These are phyloP conservation scores for Populus euphratica DNA, from an alignment of 345 rosid species.

Conservation along the genomic window DNA sequence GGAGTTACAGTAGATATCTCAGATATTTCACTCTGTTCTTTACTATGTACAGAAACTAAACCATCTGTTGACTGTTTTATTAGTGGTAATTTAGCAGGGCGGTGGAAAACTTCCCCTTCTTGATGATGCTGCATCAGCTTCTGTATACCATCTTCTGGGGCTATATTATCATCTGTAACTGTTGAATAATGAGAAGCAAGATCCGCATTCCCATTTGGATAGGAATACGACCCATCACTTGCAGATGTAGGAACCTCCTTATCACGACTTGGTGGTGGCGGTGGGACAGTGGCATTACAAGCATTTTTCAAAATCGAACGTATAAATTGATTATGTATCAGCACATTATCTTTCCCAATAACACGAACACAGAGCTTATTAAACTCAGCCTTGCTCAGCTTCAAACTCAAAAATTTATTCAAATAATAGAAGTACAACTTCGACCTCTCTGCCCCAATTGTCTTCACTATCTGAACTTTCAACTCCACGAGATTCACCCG, in stretches of 20 bases:
- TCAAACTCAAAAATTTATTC: conserved; percentile 34
- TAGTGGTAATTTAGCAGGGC: background rate
- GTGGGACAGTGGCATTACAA: conserved; percentile 30
- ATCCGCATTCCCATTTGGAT: conserved; percentile 33
- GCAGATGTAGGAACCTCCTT: conserved; percentile 13
- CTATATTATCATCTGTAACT: conserved; percentile 8
- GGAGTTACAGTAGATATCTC: conserved; percentile 22
- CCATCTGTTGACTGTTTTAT: conserved; percentile 13
- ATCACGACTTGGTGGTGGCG: conserved; percentile 14
- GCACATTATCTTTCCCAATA: conserved; percentile 40
- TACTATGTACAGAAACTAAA: conserved; percentile 19
- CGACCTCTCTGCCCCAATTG: conserved; percentile 36
- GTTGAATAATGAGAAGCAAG: conserved; percentile 15
- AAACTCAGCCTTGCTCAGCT: conserved; percentile 33
- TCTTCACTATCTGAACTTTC: conserved; percentile 35
- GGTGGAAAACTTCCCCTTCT: conserved; percentile 17
- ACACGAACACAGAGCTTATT: conserved; percentile 32
- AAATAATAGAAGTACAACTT: conserved; percentile 35
- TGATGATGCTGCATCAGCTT: conserved; percentile 37
- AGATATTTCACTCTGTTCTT: conserved; percentile 15
- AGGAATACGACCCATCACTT: conserved; percentile 7
- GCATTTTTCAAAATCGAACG: conserved; percentile 43
- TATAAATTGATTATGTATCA: conserved; percentile 43
- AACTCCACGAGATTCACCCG: conserved; percentile 28
- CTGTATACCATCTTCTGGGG: conserved; percentile 13